Base-by-base conservation (phyloP, 1,284 basidiomycete genomes). In the Moniliophthora roreri region DNA sequence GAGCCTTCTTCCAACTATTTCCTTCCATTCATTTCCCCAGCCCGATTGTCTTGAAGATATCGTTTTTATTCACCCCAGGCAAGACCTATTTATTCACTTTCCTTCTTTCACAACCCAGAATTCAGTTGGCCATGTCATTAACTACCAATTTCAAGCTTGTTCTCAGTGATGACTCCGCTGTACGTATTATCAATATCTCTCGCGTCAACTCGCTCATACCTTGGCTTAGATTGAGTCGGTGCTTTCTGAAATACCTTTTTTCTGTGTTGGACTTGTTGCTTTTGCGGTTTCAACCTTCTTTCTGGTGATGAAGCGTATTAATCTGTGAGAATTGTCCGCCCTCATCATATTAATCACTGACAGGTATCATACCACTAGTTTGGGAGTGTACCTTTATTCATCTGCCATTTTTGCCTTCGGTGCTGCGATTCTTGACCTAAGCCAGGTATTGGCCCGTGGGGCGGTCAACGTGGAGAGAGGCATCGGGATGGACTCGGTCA, bases 271-370 rank as follows among this genome's bases (percentile, higher is more conserved):
- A 39, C 69, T 89, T 18, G 70, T 88, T 61, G 79, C 78, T 35
- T 80, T 90, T 54, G 85, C 79, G n/a, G 71, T 82, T 28, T 79
- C 84, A 49, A 77, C 77, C 10, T 83, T 87, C 65, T 76, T 87
- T 64, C 66, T 87, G 40, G 63, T 80, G 28, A 72, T 83, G 69
- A 80, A 76, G 59, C 82, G 80, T 53, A 64, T 83, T 39, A 77
- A 78, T 54, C 58, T 79, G 88, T 89, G 61, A 54, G 86, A 70
- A 45, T 45, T 24, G 34, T 26, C 16, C n/a, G 13, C 18, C 23
- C 32, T 1, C 13, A 37, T 46, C 32, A 41, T 23, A n/a, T 34
- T 52, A 26, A 54, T 50, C 16, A 57, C 18, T 51, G 54, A 15
- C 18, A 28, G 8, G 8, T 18, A 34, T 38, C 5, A 28, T 36